Base-by-base conservation (phyloP, 805 yeast genomes). In the Candida gorgasii region DNA sequence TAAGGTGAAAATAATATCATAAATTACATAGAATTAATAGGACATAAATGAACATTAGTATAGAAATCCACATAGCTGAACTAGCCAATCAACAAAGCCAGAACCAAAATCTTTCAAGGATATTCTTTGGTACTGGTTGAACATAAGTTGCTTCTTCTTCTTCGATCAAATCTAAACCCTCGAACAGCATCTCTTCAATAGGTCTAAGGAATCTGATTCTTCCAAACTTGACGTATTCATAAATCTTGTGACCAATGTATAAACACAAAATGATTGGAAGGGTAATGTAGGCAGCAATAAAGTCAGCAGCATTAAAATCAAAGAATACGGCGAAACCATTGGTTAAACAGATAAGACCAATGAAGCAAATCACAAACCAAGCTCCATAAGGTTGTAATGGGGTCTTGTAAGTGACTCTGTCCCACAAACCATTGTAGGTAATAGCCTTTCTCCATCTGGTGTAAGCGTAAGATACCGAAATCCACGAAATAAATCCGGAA, bases 321-420 rank as follows among this genome's bases (percentile, higher is more conserved):
- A 84, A 74, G 61, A 84, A 84, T 5, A 79, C 83, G 2, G 76
- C 82, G 56, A 81, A 85, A 43, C 90, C 90, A 52, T 85, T 84
- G n/a, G 89, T 83, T 35, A 85, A 38, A 23, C 82, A 65, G 40
- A 85, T 54, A 12, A 85, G 22, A 4, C 70, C 45, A 44, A 82
- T 72, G 47, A 80, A 59, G 29, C 68, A 50, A 24, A 82, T 61
- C 5, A 79, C 73, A 46, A 75, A 76, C 55, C 76, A 82, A 4
- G 84, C 74, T 38, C 82, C 76, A 48, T 65, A 75, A 30, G 86
- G 82, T 61, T 80, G 85, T 16, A 75, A 63, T 20, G 65, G 62
- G 1, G 86, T 75, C 51, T 63, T 75, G 68, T 67, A 84, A 8
- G 87, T 78, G 26, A 79, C 69, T 55, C 86, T 74, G 38, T 79